phyloP scores from a whole-genome alignment of 2,329 filamentous ascomycete species.

The Nakataea oryzae region DNA sequence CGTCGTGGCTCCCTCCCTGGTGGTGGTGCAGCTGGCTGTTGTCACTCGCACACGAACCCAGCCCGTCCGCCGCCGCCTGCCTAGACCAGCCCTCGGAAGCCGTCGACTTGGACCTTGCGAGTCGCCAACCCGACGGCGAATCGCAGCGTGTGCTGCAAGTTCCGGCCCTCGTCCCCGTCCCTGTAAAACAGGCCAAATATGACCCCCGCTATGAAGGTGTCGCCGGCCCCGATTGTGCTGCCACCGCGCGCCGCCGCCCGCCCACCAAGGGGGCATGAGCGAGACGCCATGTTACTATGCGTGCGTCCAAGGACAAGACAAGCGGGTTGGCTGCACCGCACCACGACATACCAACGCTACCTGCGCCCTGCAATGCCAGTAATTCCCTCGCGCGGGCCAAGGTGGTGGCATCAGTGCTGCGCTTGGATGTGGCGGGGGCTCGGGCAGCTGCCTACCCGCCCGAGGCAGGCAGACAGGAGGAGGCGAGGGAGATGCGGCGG shows the following conservation, averaged over 20 bases:
- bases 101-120: slow-evolving; percentile 56
- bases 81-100: slow-evolving; percentile 43
- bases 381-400: slow-evolving; percentile 1
- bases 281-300: neutral
- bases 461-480: too few relatives aligned
- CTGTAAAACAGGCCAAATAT: slow-evolving; percentile 49
- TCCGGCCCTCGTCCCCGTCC: slow-evolving; percentile 29
- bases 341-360: neutral
- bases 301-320: neutral
- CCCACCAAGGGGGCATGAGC: neutral
- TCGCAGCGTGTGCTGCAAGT: slow-evolving; percentile 32
- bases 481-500: neutral
- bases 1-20: neutral
- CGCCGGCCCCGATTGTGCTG: slow-evolving; percentile 63
- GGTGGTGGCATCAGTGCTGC: neutral
- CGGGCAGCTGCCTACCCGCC: neutral
- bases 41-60: neutral
- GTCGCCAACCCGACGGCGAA: slow-evolving; percentile 60
- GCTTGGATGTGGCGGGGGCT: neutral
- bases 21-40: neutral
- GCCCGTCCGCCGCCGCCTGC: neutral
- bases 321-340: neutral
- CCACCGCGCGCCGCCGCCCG: neutral
- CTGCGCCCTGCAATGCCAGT: neutral
- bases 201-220: slow-evolving; percentile 66